Conservation (phyloP, 176 grass and related monocot genomes). For the Carex pumila region DNA sequence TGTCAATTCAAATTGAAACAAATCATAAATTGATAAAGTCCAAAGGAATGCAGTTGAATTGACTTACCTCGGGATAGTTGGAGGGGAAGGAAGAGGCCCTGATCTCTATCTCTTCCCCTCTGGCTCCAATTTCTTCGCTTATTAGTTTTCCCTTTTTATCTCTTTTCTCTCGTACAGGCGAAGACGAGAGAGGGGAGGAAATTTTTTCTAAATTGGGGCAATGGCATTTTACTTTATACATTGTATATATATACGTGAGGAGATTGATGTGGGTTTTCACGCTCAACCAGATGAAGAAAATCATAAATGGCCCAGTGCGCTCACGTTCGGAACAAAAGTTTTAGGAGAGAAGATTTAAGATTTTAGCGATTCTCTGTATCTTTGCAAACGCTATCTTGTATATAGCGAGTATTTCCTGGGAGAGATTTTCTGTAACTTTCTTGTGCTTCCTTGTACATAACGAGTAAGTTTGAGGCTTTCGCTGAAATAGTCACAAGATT, state of each 20-base stretch:
- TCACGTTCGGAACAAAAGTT: conserved; percentile 1
- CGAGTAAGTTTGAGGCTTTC: no score
- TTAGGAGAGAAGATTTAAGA: not conserved
- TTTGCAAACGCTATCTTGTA: not conserved
- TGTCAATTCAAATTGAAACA: not conserved
- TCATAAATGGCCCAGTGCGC: conserved; percentile 14
- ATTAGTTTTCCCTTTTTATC: conserved; percentile 2
- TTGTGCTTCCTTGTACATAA: not conserved
- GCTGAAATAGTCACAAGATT: no score
- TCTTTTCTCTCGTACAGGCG: not conserved
- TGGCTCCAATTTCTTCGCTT: not conserved
- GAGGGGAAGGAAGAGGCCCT: conserved; percentile 21
- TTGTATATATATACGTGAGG: not conserved
- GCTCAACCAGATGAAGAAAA: not conserved
- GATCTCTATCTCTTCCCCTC: conserved; percentile 21
- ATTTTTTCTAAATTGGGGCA: conserved; percentile 18
- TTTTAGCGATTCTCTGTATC: not conserved
- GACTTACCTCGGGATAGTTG: conserved; percentile 5
- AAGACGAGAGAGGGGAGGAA: not conserved
- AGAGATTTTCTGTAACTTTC: not conserved
- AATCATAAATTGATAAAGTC: not conserved
- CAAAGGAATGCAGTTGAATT: not conserved
- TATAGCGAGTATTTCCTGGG: not conserved
- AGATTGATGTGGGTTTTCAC: conserved; percentile 10
- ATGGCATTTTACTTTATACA: conserved; percentile 1